Percentiles rank a stretch among this genome's conserved stretches.
Evolutionary conservation across 495 filamentous ascomycete genomes (phyloP).

Genomic region (Penicillium herquei): DNA sequence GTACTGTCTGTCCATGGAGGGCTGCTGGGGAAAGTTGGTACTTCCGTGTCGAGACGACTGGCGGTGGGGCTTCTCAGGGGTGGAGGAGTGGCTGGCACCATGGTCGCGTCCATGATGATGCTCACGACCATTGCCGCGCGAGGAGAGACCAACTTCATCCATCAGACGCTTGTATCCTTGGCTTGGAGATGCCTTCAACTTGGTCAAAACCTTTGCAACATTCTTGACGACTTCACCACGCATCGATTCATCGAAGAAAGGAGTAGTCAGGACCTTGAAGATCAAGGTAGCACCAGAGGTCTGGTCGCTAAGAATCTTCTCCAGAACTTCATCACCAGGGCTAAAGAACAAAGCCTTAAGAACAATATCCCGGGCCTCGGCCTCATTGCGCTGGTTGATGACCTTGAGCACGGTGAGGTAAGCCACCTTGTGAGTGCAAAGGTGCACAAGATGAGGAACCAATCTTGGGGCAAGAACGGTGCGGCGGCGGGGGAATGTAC

Average conservation of each 20-base stretch:
- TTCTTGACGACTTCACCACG: constrained; percentile 85
- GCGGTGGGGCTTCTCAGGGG: constrained; percentile 47
- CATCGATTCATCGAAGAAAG: constrained; percentile 94
- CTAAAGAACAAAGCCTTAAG: constrained; percentile 95
- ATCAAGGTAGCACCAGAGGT: constrained; percentile 92
- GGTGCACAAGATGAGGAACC: constrained; percentile 92
- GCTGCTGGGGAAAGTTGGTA: constrained; percentile 41
- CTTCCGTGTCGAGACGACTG: constrained; percentile 48
- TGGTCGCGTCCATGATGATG: constrained; percentile 45
- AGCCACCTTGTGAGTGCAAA: constrained; percentile 98
- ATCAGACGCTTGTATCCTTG: constrained; percentile 98
- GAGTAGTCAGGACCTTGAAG: constrained; percentile 96
- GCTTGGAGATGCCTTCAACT: constrained; percentile 86
- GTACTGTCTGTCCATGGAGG: constrained; percentile 47
- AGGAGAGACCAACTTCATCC: constrained; percentile 91
- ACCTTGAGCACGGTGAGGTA: constrained; percentile 97
- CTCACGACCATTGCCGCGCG: constrained; percentile 51
- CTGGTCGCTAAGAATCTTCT: constrained; percentile 89
- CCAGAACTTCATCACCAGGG: constrained; percentile 78
- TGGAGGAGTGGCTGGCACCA: constrained; percentile 35
- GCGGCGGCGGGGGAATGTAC: constrained; percentile 88
- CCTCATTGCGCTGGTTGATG: constrained; percentile 95
- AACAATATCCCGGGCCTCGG: constrained; percentile 88
- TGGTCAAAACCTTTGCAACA: constrained; percentile 82
- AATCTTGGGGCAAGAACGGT: constrained; percentile 90